phyloP scores from a whole-genome alignment of 2,329 filamentous ascomycete genomes.

The Hypoxylon sp. region DNA sequence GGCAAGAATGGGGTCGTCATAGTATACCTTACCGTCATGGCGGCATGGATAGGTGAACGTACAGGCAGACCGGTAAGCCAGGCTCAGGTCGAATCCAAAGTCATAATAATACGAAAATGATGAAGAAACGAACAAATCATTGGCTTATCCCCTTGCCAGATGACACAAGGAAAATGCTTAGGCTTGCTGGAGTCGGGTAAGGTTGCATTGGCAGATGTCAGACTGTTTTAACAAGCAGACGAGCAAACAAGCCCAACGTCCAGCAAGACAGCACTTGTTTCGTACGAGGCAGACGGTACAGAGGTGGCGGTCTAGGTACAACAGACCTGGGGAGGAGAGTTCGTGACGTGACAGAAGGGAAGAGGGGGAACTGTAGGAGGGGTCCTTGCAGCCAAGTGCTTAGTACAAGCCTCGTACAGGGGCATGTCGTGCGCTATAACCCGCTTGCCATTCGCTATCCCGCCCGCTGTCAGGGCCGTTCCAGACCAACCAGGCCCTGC shows the following conservation, averaged over 20 bases:
- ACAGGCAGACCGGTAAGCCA: neutral
- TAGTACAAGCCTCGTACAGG: constrained; percentile 12
- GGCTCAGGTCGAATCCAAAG: constrained; percentile 9
- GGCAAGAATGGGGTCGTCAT: constrained; percentile 11
- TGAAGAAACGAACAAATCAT: constrained; percentile 12
- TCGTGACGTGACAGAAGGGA: neutral
- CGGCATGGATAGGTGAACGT: no score
- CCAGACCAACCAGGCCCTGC: constrained; percentile 9
- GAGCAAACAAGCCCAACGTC: neutral
- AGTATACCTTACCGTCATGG: constrained; percentile 1
- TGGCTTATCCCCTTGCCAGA: constrained; percentile 22
- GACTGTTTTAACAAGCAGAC: neutral
- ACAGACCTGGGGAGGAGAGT: no score
- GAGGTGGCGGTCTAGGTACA: no score
- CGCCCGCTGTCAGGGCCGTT: constrained; percentile 27
- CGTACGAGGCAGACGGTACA: no score
- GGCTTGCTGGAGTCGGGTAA: constrained; percentile 19
- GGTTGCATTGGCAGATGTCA: constrained; percentile 12
- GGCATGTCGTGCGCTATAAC: constrained; percentile 23
- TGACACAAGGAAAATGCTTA: constrained; percentile 23
- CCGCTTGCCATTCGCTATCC: constrained; percentile 35
- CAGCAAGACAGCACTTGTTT: neutral
- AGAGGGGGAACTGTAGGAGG: neutral
- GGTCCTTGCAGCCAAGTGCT: neutral
- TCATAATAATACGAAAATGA: constrained; percentile 20